phyloP scores from a whole-genome alignment of 2,329 filamentous ascomycete species.

The Ophiostoma ips region DNA sequence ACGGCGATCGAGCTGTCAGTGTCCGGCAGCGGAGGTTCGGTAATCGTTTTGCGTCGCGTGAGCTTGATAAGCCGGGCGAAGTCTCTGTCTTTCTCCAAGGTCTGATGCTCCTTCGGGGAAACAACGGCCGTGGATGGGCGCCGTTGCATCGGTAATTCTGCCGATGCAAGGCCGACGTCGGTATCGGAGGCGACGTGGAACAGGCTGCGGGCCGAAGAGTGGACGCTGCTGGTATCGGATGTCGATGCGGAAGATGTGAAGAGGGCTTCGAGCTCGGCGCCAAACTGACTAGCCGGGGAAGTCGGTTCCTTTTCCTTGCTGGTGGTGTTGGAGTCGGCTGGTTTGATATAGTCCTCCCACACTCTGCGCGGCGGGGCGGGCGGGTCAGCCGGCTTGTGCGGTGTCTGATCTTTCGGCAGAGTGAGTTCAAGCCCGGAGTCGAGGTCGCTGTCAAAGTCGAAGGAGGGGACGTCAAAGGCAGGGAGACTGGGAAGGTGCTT shows the following conservation, averaged over 20 bases:
- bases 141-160: neutral
- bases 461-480: slow-evolving; percentile 37
- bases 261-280: neutral
- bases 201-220: neutral
- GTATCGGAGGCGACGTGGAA: neutral
- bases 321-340: neutral
- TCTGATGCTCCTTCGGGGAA: neutral
- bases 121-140: slow-evolving; percentile 2
- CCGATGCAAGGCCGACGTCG: neutral
- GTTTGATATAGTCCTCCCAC: slow-evolving; percentile 11
- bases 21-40: slow-evolving; percentile 32
- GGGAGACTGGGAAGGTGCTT: slow-evolving; percentile 26
- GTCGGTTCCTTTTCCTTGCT: neutral
- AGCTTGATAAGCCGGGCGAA: slow-evolving; percentile 18
- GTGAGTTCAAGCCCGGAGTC: slow-evolving; percentile 25
- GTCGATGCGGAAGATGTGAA: neutral
- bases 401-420: neutral
- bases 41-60: slow-evolving; percentile 31
- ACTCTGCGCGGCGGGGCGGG: slow-evolving; percentile 7
- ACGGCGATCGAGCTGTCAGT: slow-evolving; percentile 30
- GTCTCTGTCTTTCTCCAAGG: slow-evolving; percentile 3
- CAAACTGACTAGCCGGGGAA: neutral
- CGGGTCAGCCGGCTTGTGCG: neutral
- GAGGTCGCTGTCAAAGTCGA: slow-evolving; percentile 36
- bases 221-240: neutral